A percentile compares a stretch with the other conserved stretches of the same genome.
These are phyloP conservation scores for Mangifera indica DNA, from an alignment of 345 rosid species.

Conservation along the genomic window DNA sequence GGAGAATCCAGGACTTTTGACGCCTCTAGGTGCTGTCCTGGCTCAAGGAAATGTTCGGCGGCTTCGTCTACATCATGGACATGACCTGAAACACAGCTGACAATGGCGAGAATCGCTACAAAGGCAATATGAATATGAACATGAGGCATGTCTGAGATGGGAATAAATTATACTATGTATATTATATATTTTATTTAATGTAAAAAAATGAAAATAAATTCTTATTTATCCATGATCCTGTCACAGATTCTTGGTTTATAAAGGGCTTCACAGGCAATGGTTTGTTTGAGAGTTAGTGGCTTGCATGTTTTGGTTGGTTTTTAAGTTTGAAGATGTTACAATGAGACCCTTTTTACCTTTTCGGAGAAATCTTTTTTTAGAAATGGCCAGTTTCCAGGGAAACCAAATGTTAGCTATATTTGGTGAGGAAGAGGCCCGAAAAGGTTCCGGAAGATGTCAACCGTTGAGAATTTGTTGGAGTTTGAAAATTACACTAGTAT, in stretches of 20 bases:
- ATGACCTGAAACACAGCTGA: constrained; percentile 16
- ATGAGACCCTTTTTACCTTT: not conserved
- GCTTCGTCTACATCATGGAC: constrained; percentile 16
- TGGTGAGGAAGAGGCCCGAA: no score
- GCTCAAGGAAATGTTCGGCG: no score
- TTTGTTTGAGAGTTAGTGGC: constrained; percentile 27
- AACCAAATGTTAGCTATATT: no score
- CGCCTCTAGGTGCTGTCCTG: not conserved
- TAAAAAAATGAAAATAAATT: no score
- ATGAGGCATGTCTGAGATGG: constrained; percentile 15
- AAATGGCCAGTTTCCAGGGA: no score
- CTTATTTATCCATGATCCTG: not conserved
- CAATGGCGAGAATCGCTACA: constrained; percentile 21
- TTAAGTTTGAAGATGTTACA: not conserved
- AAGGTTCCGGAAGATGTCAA: no score
- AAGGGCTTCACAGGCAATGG: not conserved
- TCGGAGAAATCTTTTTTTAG: not conserved
- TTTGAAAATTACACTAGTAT: no score
- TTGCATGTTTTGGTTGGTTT: not conserved
- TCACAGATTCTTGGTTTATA: not conserved
- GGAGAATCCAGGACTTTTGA: constrained; percentile 50
- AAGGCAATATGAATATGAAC: constrained; percentile 9
- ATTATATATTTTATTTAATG: no score
- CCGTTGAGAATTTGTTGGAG: no score
- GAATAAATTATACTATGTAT: not conserved